Percentiles rank a stretch among this genome's conserved stretches.
These are phyloP conservation scores for Trypanosoma boissoni DNA, from an alignment of 208 protist species.

Conservation along the genomic window DNA sequence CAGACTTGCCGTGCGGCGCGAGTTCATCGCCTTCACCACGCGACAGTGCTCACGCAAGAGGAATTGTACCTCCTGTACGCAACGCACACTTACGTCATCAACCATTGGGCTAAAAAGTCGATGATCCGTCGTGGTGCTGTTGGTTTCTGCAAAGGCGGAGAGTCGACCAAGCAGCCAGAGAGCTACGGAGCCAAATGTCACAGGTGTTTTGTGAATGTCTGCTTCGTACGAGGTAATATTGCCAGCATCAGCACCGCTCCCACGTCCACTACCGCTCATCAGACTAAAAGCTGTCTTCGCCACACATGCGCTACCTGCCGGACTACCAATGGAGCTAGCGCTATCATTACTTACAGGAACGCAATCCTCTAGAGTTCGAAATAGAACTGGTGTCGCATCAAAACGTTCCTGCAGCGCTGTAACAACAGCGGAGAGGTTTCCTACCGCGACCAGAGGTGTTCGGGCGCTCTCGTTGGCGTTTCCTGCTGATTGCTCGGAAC, in stretches of 20 bases:
- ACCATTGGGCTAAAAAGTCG: slow-evolving; percentile 70
- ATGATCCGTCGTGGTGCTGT: slow-evolving; percentile 21
- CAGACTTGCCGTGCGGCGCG: slow-evolving; percentile 61
- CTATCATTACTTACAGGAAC: too few relatives aligned
- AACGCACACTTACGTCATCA: slow-evolving; percentile 75
- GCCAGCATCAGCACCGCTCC: too few relatives aligned
- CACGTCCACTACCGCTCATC: too few relatives aligned
- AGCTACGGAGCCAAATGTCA: slow-evolving; percentile 37
- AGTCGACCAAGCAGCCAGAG: slow-evolving; percentile 65
- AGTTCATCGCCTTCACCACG: slow-evolving; percentile 57
- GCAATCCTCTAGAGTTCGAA: too few relatives aligned
- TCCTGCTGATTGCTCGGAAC: neutral
- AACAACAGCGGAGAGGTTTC: neutral
- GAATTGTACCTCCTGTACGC: slow-evolving; percentile 56
- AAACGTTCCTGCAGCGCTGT: neutral
- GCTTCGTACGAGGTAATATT: too few relatives aligned
- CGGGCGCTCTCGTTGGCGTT: neutral
- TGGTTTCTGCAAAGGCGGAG: slow-evolving; percentile 50
- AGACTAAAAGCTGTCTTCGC: too few relatives aligned
- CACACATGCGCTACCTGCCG: too few relatives aligned
- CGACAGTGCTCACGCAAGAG: slow-evolving; percentile 71
- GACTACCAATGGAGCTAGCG: too few relatives aligned
- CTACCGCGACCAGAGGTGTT: slow-evolving; percentile 10
- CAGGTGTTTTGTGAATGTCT: slow-evolving; percentile 5
- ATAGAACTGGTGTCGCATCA: too few relatives aligned